Evolutionary conservation across 805 yeast genomes (phyloP).

Genomic region (Monosporozyma yasuniensis): DNA sequence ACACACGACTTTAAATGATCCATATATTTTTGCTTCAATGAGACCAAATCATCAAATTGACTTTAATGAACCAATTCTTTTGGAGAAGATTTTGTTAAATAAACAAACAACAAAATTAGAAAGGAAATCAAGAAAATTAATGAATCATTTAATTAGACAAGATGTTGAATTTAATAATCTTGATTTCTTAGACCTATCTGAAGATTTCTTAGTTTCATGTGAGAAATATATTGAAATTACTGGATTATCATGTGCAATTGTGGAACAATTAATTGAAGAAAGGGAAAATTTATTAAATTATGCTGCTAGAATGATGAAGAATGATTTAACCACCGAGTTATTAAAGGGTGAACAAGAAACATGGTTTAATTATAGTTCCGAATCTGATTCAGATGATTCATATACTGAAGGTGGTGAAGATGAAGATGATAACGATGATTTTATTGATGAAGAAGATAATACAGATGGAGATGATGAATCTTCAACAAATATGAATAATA

Average conservation of each 20-base stretch:
- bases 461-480: background rate
- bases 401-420: conserved; percentile 1
- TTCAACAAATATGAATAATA: background rate
- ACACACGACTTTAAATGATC: conserved; percentile 59
- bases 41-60: conserved; percentile 40
- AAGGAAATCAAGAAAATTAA: conserved; percentile 33
- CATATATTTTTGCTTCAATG: conserved; percentile 61
- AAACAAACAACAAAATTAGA: conserved; percentile 8
- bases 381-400: conserved; percentile 15
- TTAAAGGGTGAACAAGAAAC: conserved; percentile 40
- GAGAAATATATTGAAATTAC: conserved; percentile 30
- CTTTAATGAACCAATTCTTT: conserved; percentile 23
- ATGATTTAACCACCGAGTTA: conserved; percentile 54
- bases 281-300: conserved; percentile 61
- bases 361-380: conserved; percentile 23
- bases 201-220: conserved; percentile 26
- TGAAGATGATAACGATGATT: conserved; percentile 2
- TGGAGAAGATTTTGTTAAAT: conserved; percentile 3
- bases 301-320: conserved; percentile 71
- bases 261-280: conserved; percentile 57
- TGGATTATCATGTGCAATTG: conserved; percentile 31
- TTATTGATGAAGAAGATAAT: background rate
- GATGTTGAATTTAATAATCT: conserved; percentile 35
- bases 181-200: conserved; percentile 29
- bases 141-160: conserved; percentile 38